Percentiles rank a stretch among this genome's conserved stretches.
phyloP scores from a whole-genome alignment of 192 early-diverging fungal genomes.

The Radiomyces spectabilis region DNA sequence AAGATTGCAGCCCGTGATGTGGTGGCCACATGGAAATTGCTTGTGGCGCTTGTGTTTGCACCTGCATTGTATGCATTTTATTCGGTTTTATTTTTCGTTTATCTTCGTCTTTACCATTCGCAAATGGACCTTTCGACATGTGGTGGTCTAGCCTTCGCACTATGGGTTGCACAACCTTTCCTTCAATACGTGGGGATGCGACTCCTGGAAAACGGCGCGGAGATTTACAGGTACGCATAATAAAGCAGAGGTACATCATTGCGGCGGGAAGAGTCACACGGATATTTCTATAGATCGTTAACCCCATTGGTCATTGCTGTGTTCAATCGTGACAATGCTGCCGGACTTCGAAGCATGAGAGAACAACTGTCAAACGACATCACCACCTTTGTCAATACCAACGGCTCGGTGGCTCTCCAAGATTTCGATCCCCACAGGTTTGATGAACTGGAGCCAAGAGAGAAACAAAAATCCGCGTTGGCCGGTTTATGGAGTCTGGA shows the following conservation, averaged over 20 bases:
- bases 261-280: too few species aligned
- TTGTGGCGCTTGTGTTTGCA: conserved; percentile 65
- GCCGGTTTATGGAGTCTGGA: too few species aligned
- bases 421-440: conserved; percentile 45
- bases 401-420: conserved; percentile 63
- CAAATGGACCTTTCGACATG: background rate
- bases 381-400: conserved; percentile 70
- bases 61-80: conserved; percentile 67
- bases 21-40: conserved; percentile 91
- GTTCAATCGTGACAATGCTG: conserved; percentile 30
- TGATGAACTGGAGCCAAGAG: conserved; percentile 5
- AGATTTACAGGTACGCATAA: conserved; percentile 50
- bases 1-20: conserved; percentile 94
- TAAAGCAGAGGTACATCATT: background rate
- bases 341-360: conserved; percentile 60
- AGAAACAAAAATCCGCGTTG: too few species aligned
- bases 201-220: conserved; percentile 61
- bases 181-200: conserved; percentile 59
- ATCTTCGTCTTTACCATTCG: too few species aligned
- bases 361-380: conserved; percentile 66
- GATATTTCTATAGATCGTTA: conserved; percentile 56
- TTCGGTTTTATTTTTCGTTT: conserved; percentile 39
- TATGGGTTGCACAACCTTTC: conserved; percentile 45
- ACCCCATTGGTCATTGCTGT: conserved; percentile 75
- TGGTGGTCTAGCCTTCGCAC: too few species aligned